These are phyloP conservation scores for Betula pendula DNA, from an alignment of 306 rosid genomes.

Conservation along the genomic window DNA sequence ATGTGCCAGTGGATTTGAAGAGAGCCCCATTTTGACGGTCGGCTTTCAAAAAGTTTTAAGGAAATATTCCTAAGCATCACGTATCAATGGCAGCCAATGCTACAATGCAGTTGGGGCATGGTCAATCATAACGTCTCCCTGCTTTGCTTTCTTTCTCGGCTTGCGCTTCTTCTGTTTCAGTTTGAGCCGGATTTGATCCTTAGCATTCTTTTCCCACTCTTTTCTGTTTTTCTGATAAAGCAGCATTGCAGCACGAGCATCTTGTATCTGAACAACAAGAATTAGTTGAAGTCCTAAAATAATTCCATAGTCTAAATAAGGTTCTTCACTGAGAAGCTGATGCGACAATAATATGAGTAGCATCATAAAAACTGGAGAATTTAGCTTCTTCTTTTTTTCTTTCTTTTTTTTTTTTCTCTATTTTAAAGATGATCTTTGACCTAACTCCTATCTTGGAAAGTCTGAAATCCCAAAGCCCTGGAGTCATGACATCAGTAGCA, in stretches of 20 bases:
- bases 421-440: conserved; percentile 1
- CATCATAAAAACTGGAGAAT: not conserved
- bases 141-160: conserved; percentile 58
- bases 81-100: conserved; percentile 15
- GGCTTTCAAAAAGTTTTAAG: not conserved
- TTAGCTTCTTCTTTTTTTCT: not conserved
- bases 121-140: conserved; percentile 35
- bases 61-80: not conserved
- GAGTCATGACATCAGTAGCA: too few relatives aligned
- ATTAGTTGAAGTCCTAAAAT: not conserved
- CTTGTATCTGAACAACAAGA: conserved; percentile 55
- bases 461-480: too few relatives aligned
- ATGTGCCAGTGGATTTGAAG: not conserved
- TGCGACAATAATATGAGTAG: not conserved
- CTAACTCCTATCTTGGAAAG: not conserved
- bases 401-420: not conserved
- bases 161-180: conserved; percentile 71
- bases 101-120: conserved; percentile 25
- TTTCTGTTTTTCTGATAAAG: conserved; percentile 76
- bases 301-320: conserved; percentile 7
- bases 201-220: conserved; percentile 73
- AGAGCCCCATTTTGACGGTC: not conserved
- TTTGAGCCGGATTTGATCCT: conserved; percentile 56
- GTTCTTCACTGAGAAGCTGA: not conserved
- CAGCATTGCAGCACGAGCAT: conserved; percentile 91